These are phyloP conservation scores for Lipomyces lipofer DNA, from an alignment of 805 yeast species.

Conservation along the genomic window DNA sequence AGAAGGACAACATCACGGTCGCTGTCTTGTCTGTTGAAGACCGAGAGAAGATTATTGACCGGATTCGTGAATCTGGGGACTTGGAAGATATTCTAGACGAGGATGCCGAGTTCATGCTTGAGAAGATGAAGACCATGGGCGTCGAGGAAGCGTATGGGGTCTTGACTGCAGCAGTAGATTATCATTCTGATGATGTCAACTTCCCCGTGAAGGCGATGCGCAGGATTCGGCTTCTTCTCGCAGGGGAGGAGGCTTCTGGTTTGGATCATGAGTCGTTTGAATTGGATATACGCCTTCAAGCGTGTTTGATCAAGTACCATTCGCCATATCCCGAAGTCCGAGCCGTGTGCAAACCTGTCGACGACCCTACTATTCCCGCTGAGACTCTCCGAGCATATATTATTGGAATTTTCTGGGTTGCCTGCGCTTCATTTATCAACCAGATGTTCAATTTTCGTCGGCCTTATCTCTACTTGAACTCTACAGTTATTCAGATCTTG, in stretches of 20 bases:
- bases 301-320: constrained; percentile 9
- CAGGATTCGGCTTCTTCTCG: constrained; percentile 38
- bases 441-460: constrained; percentile 57
- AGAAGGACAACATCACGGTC: neutral
- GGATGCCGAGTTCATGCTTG: constrained; percentile 40
- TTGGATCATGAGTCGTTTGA: constrained; percentile 11
- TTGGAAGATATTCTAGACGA: constrained; percentile 15
- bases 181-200: constrained; percentile 51
- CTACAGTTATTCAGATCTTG: constrained; percentile 58
- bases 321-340: constrained; percentile 51
- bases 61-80: constrained; percentile 23
- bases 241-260: constrained; percentile 34
- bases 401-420: constrained; percentile 52
- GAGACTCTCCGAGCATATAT: constrained; percentile 57
- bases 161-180: constrained; percentile 43
- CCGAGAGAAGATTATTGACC: constrained; percentile 6
- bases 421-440: constrained; percentile 57
- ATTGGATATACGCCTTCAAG: constrained; percentile 13
- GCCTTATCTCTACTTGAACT: constrained; percentile 52
- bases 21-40: neutral
- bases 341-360: constrained; percentile 51
- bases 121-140: constrained; percentile 17
- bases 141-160: constrained; percentile 46
- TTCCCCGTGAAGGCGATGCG: constrained; percentile 44
- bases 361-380: constrained; percentile 47